A percentile compares a stretch with the other conserved stretches of the same genome.
Evolutionary conservation across 1,284 basidiomycete species (phyloP).

Genomic region (Peniophora sp.): DNA sequence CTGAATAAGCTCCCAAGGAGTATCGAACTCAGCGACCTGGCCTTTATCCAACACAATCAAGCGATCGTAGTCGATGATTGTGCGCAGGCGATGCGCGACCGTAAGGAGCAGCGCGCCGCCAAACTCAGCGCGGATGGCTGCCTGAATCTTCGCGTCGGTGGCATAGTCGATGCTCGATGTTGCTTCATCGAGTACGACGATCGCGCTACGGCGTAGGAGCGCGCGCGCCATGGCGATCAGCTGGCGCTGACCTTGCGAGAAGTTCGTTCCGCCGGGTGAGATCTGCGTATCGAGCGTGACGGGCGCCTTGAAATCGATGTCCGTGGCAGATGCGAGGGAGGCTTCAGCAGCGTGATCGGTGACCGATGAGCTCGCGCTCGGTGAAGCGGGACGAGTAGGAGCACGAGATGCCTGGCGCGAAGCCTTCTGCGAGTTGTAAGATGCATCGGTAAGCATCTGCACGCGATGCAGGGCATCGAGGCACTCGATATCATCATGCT

Average conservation of each 20-base stretch:
- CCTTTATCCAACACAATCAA: conserved; percentile 81
- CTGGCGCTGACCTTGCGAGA: conserved; percentile 81
- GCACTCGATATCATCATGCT: conserved; percentile 77
- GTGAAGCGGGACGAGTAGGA: conserved; percentile 19
- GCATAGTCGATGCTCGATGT: conserved; percentile 72
- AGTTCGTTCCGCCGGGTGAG: conserved; percentile 75
- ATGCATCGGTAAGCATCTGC: conserved; percentile 48
- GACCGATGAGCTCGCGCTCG: conserved; percentile 7
- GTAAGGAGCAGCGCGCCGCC: conserved; percentile 51
- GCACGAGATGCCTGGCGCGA: conserved; percentile 44
- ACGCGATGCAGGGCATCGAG: conserved; percentile 60
- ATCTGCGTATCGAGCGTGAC: conserved; percentile 68
- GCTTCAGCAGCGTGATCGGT: conserved; percentile 25
- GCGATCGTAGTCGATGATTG: conserved; percentile 74
- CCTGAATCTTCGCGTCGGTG: conserved; percentile 73
- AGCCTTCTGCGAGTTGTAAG: conserved; percentile 34
- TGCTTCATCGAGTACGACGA: conserved; percentile 82
- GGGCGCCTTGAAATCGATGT: conserved; percentile 41
- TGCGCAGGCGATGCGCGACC: conserved; percentile 53
- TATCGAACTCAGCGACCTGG: conserved; percentile 75
- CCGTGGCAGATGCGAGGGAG: conserved; percentile 32
- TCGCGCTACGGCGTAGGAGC: conserved; percentile 64
- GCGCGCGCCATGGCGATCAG: conserved; percentile 77
- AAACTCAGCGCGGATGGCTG: conserved; percentile 77
- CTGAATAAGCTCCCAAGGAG: conserved; percentile 68